A percentile compares a stretch with the other conserved stretches of the same genome.
Conservation (phyloP, 2,329 filamentous ascomycete species). For the Colletotrichum endophyticum region DNA sequence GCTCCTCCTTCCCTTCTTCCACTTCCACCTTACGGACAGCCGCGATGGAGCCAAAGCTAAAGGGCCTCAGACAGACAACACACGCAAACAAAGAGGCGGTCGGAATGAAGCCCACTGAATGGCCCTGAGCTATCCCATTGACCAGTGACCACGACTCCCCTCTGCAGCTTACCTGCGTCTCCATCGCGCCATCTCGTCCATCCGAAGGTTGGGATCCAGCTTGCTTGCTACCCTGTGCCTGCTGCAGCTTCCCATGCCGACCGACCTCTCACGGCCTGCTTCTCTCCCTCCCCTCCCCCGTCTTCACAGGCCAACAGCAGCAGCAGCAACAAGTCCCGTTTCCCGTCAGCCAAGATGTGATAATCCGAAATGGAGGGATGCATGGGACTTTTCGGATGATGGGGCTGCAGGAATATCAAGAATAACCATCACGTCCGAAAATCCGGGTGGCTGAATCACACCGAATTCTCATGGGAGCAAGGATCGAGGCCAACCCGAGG, state of each 20-base stretch:
- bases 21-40: constrained; percentile 9
- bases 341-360: neutral
- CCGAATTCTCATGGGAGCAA: neutral
- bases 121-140: neutral
- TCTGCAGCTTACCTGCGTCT: constrained; percentile 4
- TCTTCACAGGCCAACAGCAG: neutral
- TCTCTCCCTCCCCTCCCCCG: neutral
- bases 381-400: neutral
- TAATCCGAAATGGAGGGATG: neutral
- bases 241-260: neutral
- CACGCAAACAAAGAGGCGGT: constrained; percentile 18
- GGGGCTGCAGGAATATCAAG: neutral
- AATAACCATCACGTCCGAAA: neutral
- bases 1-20: neutral
- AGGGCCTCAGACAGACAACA: neutral
- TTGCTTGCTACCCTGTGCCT: neutral
- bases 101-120: constrained; percentile 14
- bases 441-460: neutral
- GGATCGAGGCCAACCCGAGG: neutral
- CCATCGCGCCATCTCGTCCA: constrained; percentile 1
- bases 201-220: neutral
- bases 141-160: constrained; percentile 18
- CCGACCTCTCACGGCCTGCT: neutral
- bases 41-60: constrained; percentile 8
- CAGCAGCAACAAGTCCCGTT: neutral